These are phyloP conservation scores for Curvularia sp. DNA, from an alignment of 2,329 filamentous ascomycete species.

Conservation along the genomic window DNA sequence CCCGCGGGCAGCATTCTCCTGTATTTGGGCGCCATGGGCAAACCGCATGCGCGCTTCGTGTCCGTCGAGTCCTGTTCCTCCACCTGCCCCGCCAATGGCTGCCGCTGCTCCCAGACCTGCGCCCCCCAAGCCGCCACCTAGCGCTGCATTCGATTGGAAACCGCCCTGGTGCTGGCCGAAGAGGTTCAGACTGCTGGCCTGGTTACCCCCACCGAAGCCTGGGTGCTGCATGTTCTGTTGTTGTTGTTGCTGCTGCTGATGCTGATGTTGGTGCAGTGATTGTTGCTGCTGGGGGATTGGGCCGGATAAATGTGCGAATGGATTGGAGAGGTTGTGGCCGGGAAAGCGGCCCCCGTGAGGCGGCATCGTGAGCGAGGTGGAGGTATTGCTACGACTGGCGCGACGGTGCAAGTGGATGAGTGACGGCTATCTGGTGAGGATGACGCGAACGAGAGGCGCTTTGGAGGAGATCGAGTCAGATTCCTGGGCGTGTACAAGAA, in stretches of 20 bases:
- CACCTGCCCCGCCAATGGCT: slow-evolving; percentile 58
- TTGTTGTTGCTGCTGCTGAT: slow-evolving; percentile 58
- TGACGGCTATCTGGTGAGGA: background rate
- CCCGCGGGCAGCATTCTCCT: slow-evolving; percentile 60
- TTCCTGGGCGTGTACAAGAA: background rate
- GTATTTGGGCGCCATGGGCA: slow-evolving; percentile 70
- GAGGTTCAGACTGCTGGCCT: slow-evolving; percentile 71
- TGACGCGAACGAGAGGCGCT: background rate
- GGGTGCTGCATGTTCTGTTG: slow-evolving; percentile 70
- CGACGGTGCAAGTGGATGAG: slow-evolving; percentile 1
- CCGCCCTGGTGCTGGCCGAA: slow-evolving; percentile 49
- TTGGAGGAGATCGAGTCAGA: background rate
- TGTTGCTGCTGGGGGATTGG: slow-evolving; percentile 41
- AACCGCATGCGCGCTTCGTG: slow-evolving; percentile 90
- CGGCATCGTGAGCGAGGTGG: slow-evolving; percentile 57
- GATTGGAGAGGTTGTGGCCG: slow-evolving; percentile 64
- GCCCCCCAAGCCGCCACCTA: slow-evolving; percentile 64
- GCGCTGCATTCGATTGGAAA: slow-evolving; percentile 60
- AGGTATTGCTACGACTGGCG: slow-evolving; percentile 29
- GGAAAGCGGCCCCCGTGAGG: slow-evolving; percentile 66
- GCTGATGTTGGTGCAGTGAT: slow-evolving; percentile 57
- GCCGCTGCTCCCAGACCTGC: slow-evolving; percentile 64
- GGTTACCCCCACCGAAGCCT: slow-evolving; percentile 63
- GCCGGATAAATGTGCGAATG: slow-evolving; percentile 64
- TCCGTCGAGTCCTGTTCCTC: slow-evolving; percentile 76